Evolutionary conservation across 257 asterid species (phyloP).

Genomic region (Ophiorrhiza pumila): DNA sequence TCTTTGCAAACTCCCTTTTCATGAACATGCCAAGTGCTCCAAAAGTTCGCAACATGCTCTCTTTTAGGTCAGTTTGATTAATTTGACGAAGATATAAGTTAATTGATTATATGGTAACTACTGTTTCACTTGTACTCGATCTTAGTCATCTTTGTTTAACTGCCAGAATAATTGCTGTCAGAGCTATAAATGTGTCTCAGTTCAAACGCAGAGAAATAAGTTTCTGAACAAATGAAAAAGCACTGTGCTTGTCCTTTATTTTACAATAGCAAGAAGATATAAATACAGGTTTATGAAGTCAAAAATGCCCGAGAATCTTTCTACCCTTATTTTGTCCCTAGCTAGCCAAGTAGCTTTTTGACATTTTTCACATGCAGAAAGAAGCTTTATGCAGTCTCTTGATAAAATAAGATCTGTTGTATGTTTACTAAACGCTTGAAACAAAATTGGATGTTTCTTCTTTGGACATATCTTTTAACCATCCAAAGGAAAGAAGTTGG

Average conservation of each 20-base stretch:
- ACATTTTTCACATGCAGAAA: background rate
- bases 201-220: background rate
- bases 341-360: background rate
- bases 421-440: background rate
- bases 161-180: background rate
- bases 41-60: slow-evolving; percentile 91
- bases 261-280: background rate
- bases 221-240: background rate
- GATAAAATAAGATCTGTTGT: background rate
- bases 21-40: slow-evolving; percentile 98
- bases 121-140: slow-evolving; percentile 10
- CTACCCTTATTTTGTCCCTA: background rate
- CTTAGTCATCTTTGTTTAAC: background rate
- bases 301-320: background rate
- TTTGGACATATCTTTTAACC: background rate
- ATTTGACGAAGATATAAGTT: slow-evolving; percentile 8
- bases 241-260: background rate
- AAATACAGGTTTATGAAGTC: background rate
- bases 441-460: background rate
- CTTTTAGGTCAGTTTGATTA: slow-evolving; percentile 74
- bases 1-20: slow-evolving; percentile 91
- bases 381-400: background rate
- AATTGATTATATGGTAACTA: slow-evolving; percentile 20
- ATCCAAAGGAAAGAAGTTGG: background rate
- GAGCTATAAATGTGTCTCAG: background rate